Evolutionary conservation across 169 alveolate genomes (phyloP).

Genomic region (Plasmodium chabaudi): DNA sequence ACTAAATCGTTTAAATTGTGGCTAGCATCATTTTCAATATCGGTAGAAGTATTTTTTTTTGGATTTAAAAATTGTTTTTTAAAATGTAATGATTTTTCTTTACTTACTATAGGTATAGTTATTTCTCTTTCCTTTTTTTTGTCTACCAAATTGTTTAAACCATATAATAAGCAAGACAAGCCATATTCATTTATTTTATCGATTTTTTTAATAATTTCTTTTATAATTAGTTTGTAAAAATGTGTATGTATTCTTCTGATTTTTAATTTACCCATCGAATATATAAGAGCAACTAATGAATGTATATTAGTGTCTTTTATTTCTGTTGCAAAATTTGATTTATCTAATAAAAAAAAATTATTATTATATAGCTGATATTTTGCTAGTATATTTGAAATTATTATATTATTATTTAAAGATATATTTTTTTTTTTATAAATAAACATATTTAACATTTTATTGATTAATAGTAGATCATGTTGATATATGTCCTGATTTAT

Average conservation of each 20-base stretch:
- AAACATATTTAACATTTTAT: slow-evolving; percentile 56
- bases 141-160: slow-evolving; percentile 40
- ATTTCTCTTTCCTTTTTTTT: slow-evolving; percentile 34
- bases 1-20: no score
- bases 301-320: slow-evolving; percentile 36
- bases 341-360: slow-evolving; percentile 46
- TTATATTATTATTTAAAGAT: slow-evolving; percentile 37
- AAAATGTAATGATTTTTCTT: neutral
- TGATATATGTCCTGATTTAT: neutral
- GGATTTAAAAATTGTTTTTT: neutral
- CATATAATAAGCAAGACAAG: slow-evolving; percentile 57
- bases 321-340: slow-evolving; percentile 21
- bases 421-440: slow-evolving; percentile 48
- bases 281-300: slow-evolving; percentile 49
- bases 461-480: slow-evolving; percentile 25
- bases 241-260: slow-evolving; percentile 16
- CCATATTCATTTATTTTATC: slow-evolving; percentile 72
- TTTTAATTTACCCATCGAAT: slow-evolving; percentile 60
- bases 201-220: slow-evolving; percentile 41
- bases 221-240: slow-evolving; percentile 25
- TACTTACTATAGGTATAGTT: neutral
- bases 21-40: no score
- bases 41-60: no score
- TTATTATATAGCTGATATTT: slow-evolving; percentile 45
- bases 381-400: slow-evolving; percentile 36